Evolutionary conservation across 192 early-diverging fungal species (phyloP), one percentile per base, ranked within the genome.

Genomic region (Pilobolus umbonatus): DNA sequence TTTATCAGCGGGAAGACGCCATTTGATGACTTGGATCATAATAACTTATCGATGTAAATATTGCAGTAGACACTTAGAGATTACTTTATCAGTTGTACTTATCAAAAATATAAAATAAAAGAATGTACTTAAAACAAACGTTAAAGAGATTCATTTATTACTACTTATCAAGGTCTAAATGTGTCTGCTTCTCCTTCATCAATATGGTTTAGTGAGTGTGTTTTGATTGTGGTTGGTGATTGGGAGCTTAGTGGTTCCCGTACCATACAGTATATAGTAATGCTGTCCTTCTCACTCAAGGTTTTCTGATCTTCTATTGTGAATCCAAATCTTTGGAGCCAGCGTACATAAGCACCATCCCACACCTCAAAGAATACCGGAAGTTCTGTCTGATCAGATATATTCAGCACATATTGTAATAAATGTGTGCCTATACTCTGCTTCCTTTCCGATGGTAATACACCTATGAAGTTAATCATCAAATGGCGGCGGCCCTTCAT

Each of bases 401-500:
- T 67, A 12, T 44, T 58, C 25, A 67, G 45, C 7, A 57, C 43
- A 26, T 55, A 17, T 17, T 47, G 38, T 7, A 65, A 19, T 19
- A 67, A 29, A 24, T 29, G 21, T 2, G 50, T 36, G 29, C 65
- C 65, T 15, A 47, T 34, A 2, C 50, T 38, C 3, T 60, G 57
- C 0, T 32, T 29, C 55, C 59, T 38, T 49, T 67, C 57, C 5
- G 40, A 36, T 7, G 55, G 65, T 25, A 67, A 59, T 2, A 67
- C 57, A 35, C 57, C 65, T 40, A 67, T 24, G 25, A 38, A 55
- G n/a, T 67, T 39, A 39, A 67, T 34, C 7, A 30, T 40, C 7
- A 60, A 35, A 47, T 67, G 65, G 9, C 26, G 30, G 21, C 55
- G 55, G n/a, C 29, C 42, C 3, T 29, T n/a, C 38, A 57, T 40